Evolutionary conservation across 805 yeast species (phyloP), one percentile per base, ranked within the genome.

Genomic region (Monosporozyma siamensis): DNA sequence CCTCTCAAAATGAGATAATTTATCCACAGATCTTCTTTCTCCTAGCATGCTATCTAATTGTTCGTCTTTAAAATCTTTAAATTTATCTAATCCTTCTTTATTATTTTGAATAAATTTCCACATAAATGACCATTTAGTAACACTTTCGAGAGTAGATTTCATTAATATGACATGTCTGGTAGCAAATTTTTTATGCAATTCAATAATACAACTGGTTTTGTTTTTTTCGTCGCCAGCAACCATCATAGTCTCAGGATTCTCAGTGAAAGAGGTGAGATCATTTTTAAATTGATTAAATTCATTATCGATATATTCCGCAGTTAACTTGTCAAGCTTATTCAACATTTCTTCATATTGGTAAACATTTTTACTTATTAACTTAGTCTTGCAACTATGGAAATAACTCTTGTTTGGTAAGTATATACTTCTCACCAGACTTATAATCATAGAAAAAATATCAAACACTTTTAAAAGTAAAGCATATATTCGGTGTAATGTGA

Each of bases 401-500:
- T 44, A 49, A 1, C 21, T 17, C 39, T 43, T 49, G 39, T 57
- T 59, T 1, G 65, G 59, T 14, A 55, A 14, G 41, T 54, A 58
- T 8, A 59, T 39, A 36, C 59, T 62, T 35, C 59, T 55, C 8
- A 48, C 29, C 14, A 59, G 11, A 36, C 55, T 48, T 6, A 47
- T 43, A 3, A 53, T 42, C 24, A 55, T 47, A 24, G 49, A 45
- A 2, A 49, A 27, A 6, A 55, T 27, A 27, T 49, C 45, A 22
- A 51, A 43, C 8, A 48, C 43, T 29, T 58, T 47, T 7, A 58
- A 42, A 3, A 57, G 40, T 15, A 55, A 44, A 10, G 73, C 64
- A 44, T 74, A 66, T 4, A 74, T 58, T 44, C 72, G 62, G 49
- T 77, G 82, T 32, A 74, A 51, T 0, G 74, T 31, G 21, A 41